Conservation (phyloP, 495 filamentous ascomycete species). For the Podospora didyma region DNA sequence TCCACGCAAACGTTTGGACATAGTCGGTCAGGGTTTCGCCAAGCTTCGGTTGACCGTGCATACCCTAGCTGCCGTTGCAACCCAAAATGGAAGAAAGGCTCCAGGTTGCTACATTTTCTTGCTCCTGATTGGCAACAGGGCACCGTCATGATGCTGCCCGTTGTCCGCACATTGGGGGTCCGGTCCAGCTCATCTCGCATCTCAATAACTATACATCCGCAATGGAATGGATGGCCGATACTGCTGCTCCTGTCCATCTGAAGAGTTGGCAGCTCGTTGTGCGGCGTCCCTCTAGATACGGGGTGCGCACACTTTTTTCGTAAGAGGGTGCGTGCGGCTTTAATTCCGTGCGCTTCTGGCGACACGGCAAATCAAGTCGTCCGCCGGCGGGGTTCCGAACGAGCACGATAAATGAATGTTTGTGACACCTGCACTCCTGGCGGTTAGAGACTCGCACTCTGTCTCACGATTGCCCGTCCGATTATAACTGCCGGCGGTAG, state of each 20-base stretch:
- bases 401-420: background rate
- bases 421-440: slow-evolving; percentile 6
- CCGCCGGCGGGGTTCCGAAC: background rate
- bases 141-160: too few relatives aligned
- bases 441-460: background rate
- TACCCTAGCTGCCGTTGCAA: background rate
- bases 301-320: too few relatives aligned
- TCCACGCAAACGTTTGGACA: too few relatives aligned
- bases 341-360: background rate
- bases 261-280: too few relatives aligned
- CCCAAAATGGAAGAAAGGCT: background rate
- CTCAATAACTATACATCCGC: background rate
- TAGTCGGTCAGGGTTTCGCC: background rate
- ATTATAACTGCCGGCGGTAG: too few relatives aligned
- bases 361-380: background rate
- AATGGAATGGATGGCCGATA: too few relatives aligned
- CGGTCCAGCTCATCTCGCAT: background rate
- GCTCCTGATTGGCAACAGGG: background rate
- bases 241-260: too few relatives aligned
- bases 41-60: background rate
- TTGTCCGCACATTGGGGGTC: too few relatives aligned
- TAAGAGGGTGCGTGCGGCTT: too few relatives aligned
- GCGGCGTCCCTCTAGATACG: too few relatives aligned
- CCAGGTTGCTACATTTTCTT: background rate
- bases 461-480: background rate